These are phyloP conservation scores for Bidens hawaiensis DNA, from an alignment of 140 eudicot genomes.

Conservation along the genomic window DNA sequence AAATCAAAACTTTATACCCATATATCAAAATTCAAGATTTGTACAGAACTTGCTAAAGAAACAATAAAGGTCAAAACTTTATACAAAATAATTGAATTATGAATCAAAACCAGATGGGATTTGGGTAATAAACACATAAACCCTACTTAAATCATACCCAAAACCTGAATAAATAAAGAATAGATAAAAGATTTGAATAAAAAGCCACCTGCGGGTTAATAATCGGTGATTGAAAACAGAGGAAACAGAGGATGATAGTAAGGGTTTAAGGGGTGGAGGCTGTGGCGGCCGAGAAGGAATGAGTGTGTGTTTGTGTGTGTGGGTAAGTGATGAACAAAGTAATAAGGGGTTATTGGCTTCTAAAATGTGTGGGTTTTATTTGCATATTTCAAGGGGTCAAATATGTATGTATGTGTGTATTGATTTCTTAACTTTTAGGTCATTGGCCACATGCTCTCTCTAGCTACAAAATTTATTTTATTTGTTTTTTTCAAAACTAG, in stretches of 20 bases:
- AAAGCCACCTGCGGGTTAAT: constrained; percentile 22
- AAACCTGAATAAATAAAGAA: constrained; percentile 12
- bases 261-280: constrained; percentile 23
- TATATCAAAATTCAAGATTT: too few species aligned
- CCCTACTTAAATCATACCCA: constrained; percentile 8
- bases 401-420: background rate
- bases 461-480: background rate
- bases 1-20: background rate
- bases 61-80: background rate
- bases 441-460: constrained; percentile 15
- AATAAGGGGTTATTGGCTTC: constrained; percentile 30
- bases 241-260: background rate
- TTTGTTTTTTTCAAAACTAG: background rate
- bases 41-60: too few species aligned
- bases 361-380: constrained; percentile 14
- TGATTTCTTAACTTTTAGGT: constrained; percentile 17
- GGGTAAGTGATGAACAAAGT: constrained; percentile 14
- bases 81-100: background rate
- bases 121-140: constrained; percentile 1
- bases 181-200: background rate
- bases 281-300: constrained; percentile 37
- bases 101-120: background rate
- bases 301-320: too few species aligned
- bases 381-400: background rate
- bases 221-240: constrained; percentile 30